phyloP scores from a whole-genome alignment of 768 basidiomycete species.

The Suillus subluteus region DNA sequence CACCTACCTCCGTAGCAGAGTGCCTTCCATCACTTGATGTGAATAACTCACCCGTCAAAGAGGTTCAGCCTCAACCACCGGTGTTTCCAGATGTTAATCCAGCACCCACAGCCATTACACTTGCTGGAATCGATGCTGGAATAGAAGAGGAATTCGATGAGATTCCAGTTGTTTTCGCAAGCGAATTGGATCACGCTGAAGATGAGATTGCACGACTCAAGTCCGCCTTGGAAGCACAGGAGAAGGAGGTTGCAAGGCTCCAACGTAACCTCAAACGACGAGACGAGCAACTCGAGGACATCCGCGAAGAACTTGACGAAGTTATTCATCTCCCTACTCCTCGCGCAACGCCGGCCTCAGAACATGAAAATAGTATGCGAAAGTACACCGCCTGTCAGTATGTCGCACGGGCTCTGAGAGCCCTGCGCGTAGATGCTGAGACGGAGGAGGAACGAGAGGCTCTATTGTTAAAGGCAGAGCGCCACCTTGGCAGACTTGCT shows the following conservation, averaged over 20 bases:
- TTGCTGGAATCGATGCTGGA: not conserved
- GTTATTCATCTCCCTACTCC: constrained; percentile 5
- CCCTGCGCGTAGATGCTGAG: not conserved
- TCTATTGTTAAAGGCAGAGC: constrained; percentile 13
- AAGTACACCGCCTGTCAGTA: constrained; percentile 15
- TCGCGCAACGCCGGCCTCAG: constrained; percentile 1
- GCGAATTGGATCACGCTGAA: constrained; percentile 6
- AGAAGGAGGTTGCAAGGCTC: constrained; percentile 11
- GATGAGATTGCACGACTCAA: constrained; percentile 7
- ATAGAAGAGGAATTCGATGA: constrained; percentile 1
- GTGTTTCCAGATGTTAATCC: not conserved
- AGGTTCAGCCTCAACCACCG: not conserved
- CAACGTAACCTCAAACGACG: constrained; percentile 11
- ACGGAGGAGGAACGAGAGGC: constrained; percentile 10
- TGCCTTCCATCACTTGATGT: not conserved
- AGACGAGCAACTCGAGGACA: constrained; percentile 7
- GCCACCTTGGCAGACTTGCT: constrained; percentile 11
- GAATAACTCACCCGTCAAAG: not conserved
- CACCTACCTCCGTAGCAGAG: not conserved
- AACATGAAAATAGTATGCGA: constrained; percentile 12
- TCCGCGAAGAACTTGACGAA: constrained; percentile 7
- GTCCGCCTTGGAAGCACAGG: constrained; percentile 8
- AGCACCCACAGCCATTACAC: not conserved
- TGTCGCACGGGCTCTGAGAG: constrained; percentile 13
- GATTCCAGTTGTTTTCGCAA: constrained; percentile 5